Evolutionary conservation across 116 monocot species (phyloP), one percentile per base, ranked within the genome.

Genomic region (Papilionanthe hybrid): DNA sequence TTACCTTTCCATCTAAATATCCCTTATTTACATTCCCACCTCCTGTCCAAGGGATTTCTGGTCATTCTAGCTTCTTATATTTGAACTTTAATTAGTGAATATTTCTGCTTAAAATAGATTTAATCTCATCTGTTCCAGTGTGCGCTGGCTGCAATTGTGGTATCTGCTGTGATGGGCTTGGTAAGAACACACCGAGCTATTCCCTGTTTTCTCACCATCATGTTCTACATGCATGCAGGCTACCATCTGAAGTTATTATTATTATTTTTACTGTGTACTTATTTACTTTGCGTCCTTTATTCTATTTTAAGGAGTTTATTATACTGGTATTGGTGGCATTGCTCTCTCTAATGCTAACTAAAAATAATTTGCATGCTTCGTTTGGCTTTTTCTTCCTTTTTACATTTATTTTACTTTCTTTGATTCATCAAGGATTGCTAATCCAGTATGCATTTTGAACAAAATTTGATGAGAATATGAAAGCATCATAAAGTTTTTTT

Each of bases 91-190:
- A 73, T 12, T 19, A 9, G 23, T 78, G 3, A 58, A 79, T 79
- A 9, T 17, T 45, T 72, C 5, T 63, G 5, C 79, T 84, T 53
- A 19, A 87, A 75, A 37, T 44, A 55, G 15, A 18, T 71, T 82
- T 79, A 5, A 42, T 80, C 57, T 25, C 76, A 2, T 47, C 22
- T 75, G 22, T 89, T 87, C 79, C 93, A 98, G 98, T 94, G 94
- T 83, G 84, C 90, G 25, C 80, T 98, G 74, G 93, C 94, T 81
- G 98, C 98, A 68, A 94, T 98, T 84, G 98, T 98, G 42, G 79
- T 98, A 66, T 94, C 98, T 89, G 98, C 88, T 42, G 98, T 88
- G 37, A 91, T 93, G 82, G 81, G 91, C 75, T 81, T 98, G 88
- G 98, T 98, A 87, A 94, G 93, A 69, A 77, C 49, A 66, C 43